These are phyloP conservation scores for Pseudocercospora cruenta DNA, from an alignment of 2,329 filamentous ascomycete genomes.

Conservation along the genomic window DNA sequence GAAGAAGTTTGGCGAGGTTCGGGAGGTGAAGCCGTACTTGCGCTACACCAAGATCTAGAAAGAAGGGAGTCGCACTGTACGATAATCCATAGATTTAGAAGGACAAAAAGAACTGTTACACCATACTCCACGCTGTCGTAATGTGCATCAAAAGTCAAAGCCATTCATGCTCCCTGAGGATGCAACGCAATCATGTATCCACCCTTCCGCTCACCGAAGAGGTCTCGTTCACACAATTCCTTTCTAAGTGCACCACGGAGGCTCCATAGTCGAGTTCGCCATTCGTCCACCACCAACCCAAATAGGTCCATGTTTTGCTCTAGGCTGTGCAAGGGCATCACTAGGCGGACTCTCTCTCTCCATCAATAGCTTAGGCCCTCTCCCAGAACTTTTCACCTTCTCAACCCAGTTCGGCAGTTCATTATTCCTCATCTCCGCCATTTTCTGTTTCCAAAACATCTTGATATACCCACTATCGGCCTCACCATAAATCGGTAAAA, in stretches of 20 bases:
- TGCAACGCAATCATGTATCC: not conserved
- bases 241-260: no score
- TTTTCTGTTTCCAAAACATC: constrained; percentile 12
- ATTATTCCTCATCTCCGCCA: constrained; percentile 13
- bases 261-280: not conserved
- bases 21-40: constrained; percentile 68
- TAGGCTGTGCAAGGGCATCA: constrained; percentile 7
- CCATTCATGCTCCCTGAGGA: not conserved
- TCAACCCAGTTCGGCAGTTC: constrained; percentile 18
- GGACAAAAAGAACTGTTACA: not conserved
- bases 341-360: constrained; percentile 20
- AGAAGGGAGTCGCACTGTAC: not conserved
- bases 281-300: constrained; percentile 9
- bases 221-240: no score
- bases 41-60: constrained; percentile 63
- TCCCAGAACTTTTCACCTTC: constrained; percentile 20
- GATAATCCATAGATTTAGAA: not conserved
- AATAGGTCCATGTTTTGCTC: not conserved
- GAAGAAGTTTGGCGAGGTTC: constrained; percentile 79
- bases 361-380: constrained; percentile 21
- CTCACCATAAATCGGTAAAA: constrained; percentile 16
- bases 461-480: constrained; percentile 1
- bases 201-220: no score
- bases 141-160: not conserved
- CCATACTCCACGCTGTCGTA: constrained; percentile 3